These are phyloP conservation scores for Aureobasidium pullulans DNA, from an alignment of 2,329 filamentous ascomycete genomes.

Conservation along the genomic window DNA sequence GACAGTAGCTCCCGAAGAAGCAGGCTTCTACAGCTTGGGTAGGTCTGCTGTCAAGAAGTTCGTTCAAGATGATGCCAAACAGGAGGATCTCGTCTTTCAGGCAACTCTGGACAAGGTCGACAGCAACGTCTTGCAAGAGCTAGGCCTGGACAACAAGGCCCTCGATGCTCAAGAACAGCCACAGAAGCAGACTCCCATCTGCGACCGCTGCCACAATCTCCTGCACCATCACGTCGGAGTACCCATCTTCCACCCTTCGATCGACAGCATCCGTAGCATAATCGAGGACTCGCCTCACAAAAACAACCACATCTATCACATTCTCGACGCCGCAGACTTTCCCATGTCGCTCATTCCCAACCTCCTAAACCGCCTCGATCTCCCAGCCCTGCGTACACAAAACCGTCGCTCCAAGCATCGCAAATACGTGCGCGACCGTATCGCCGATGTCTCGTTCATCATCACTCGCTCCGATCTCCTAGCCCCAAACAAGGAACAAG, in stretches of 20 bases:
- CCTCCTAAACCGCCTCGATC: constrained; percentile 60
- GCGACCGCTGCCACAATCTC: constrained; percentile 80
- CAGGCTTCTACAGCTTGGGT: constrained; percentile 50
- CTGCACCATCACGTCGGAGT: constrained; percentile 65
- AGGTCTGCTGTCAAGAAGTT: constrained; percentile 35
- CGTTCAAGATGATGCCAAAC: constrained; percentile 19
- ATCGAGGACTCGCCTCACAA: constrained; percentile 83
- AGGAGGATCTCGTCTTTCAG: constrained; percentile 32
- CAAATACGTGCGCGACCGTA: constrained; percentile 59
- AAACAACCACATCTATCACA: constrained; percentile 90
- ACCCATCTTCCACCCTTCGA: constrained; percentile 70
- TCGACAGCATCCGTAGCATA: constrained; percentile 74
- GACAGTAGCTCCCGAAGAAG: constrained; percentile 44
- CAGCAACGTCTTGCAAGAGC: constrained; percentile 23
- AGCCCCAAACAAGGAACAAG: constrained; percentile 73
- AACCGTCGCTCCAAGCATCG: constrained; percentile 68
- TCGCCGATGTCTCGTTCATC: constrained; percentile 79
- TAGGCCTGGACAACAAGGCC: constrained; percentile 23
- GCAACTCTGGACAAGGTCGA: constrained; percentile 27
- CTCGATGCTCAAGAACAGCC: not conserved
- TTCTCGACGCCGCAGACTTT: constrained; percentile 93
- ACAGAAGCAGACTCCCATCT: constrained; percentile 50
- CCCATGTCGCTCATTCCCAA: constrained; percentile 84
- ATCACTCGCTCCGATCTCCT: constrained; percentile 84
- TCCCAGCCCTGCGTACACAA: constrained; percentile 66